Evolutionary conservation across 805 yeast species (phyloP), one percentile per base, ranked within the genome.

Genomic region (Middelhovenomyces tepae): DNA sequence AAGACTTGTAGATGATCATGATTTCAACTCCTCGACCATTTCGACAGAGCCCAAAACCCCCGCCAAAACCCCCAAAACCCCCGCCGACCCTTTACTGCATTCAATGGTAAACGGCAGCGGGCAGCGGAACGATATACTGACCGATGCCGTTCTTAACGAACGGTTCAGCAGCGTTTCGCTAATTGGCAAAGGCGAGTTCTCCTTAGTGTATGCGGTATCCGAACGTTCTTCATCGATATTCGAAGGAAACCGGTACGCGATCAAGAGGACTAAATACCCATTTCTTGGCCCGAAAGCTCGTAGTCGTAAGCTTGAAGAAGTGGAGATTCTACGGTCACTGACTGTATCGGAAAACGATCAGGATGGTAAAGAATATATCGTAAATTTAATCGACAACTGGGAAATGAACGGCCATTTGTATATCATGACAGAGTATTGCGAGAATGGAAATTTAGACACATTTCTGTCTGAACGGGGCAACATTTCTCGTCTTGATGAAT

Each of bases 381-480:
- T 91, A 28, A 75, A 75, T 43, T 74, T 83, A 44, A 69, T 84
- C 11, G 86, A 84, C 51, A 83, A 81, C 19, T 89, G 96, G 95
- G 93, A 83, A 43, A 36, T 40, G 29, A 70, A 75, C 50, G 73
- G 74, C 28, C 75, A 76, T 44, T 72, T 79, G 43, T 91, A 89
- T 54, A 84, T 91, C 23, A 83, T 86, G 91, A 85, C 95, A 3
- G 96, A 89, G 46, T 87, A 64, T 56, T 91, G 95, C 59, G 97
- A 87, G 50, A 91, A 87, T 52, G 97, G 97, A 2, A 82, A 91
- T 15, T 60, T 91, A 37, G 91, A 78, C 49, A 73, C 73, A 38
- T 91, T 89, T 50, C 57, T 91, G 34, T 68, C 75, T 20, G 93
- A 82, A 44, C 78, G 76, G 53, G 85, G 84, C 15, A 75, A 78